Conservation (phyloP, 208 protist genomes). For the Leishmania tarentolae region DNA sequence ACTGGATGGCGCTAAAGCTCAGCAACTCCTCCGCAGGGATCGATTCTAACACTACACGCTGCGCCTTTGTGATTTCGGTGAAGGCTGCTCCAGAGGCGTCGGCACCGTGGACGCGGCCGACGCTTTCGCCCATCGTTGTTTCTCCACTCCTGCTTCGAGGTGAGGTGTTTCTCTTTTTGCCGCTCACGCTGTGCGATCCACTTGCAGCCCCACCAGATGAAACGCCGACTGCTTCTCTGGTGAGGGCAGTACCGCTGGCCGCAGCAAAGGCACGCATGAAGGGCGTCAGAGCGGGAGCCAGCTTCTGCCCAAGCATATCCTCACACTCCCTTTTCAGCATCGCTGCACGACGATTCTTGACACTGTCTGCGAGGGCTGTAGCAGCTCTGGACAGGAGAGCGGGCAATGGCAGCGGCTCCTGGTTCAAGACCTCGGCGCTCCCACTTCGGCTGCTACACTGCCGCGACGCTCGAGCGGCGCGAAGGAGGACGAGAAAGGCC, state of each 20-base stretch:
- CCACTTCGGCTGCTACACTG: not conserved
- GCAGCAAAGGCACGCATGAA: slow-evolving; percentile 1
- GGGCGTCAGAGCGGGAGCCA: not conserved
- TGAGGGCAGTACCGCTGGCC: not conserved
- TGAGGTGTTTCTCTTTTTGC: slow-evolving; percentile 2
- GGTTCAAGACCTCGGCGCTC: not conserved
- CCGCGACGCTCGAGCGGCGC: slow-evolving; percentile 49
- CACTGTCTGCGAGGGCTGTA: slow-evolving; percentile 32
- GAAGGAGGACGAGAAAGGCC: slow-evolving; percentile 61
- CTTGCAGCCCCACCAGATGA: not conserved
- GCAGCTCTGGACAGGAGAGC: slow-evolving; percentile 56
- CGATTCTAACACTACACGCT: slow-evolving; percentile 11
- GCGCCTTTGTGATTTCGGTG: slow-evolving; percentile 5
- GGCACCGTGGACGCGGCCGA: not conserved
- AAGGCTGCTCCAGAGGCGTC: not conserved
- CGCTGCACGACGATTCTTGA: slow-evolving; percentile 10
- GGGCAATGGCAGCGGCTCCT: slow-evolving; percentile 39
- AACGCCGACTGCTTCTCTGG: not conserved
- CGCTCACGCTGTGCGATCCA: not conserved
- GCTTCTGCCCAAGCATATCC: slow-evolving; percentile 11
- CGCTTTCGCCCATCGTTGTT: not conserved
- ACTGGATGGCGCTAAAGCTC: slow-evolving; percentile 17
- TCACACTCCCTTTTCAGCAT: slow-evolving; percentile 23
- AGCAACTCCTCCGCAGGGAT: slow-evolving; percentile 17
- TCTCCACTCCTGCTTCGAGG: not conserved